Evolutionary conservation across 2,329 filamentous ascomycete species (phyloP), one percentile per base, ranked within the genome.

Genomic region (Cryphonectria naterciae): DNA sequence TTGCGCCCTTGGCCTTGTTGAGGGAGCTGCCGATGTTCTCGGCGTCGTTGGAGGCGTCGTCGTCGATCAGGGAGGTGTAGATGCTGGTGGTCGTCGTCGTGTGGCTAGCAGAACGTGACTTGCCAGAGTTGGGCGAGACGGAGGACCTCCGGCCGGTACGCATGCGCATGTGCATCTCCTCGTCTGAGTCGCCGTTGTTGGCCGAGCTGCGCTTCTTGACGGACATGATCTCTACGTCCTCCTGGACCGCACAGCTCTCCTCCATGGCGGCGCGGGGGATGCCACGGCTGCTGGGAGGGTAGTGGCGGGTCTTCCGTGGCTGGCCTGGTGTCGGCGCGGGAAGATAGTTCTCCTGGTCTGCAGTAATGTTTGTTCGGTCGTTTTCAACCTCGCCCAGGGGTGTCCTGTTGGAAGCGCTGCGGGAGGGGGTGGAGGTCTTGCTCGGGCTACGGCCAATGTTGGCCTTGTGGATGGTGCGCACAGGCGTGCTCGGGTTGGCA

Each of bases 301-400:
- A 89, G 75, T 93, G 92, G 37, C 92, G 89, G 72, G 92, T 92
- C 85, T 99, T 98, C 73, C 96, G 90, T 39, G 96, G 96, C 80
- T 99, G 96, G 2, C 96, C 96, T 0, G 96, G 96, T 5, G 96
- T 99, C 3, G 96, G 96, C 0, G 95, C 95, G 2, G 96, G 96
- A 6, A 99, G 88, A 76, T 97, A 97, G 78, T 98, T 95, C 74
- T 98, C 94, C 77, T 93, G 89, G n/a, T 90, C 87, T 65, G 88
- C 87, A 5, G 61, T 41, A 74, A 88, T 85, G 75, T 88, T 89
- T 77, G 86, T 88, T 77, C 86, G 83, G 75, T 98, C 97, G 74
- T 93, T 89, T 77, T 97, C 93, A 73, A 99, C 93, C 81, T 99
- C 96, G 68, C 95, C 95, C n/a, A 99, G 88, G 4, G 96, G 95